Evolutionary conservation across 805 yeast species (phyloP).

Genomic region (Saccharomycopsis lassenensis): DNA sequence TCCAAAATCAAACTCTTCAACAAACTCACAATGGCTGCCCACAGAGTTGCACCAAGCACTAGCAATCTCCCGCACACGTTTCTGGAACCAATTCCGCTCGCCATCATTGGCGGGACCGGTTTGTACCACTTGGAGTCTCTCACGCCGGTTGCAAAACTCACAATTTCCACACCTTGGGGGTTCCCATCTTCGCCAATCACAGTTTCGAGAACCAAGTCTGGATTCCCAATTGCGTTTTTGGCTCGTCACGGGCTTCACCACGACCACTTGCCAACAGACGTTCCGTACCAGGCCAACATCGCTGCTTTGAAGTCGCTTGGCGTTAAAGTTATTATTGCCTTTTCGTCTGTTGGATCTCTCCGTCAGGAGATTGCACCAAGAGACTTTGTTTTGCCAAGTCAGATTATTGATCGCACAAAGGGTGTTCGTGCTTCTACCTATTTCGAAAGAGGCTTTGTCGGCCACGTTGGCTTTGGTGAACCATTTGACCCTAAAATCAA

Average conservation of each 20-base stretch:
- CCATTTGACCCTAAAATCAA: slow-evolving; percentile 79
- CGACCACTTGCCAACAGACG: slow-evolving; percentile 82
- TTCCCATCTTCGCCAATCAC: slow-evolving; percentile 90
- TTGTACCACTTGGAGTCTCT: slow-evolving; percentile 75
- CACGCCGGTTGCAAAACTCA: slow-evolving; percentile 74
- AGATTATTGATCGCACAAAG: slow-evolving; percentile 93
- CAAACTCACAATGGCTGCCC: too few relatives aligned
- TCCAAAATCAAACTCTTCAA: slow-evolving; percentile 1
- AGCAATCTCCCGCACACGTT: slow-evolving; percentile 39
- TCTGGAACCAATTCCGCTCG: slow-evolving; percentile 62
- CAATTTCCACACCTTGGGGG: slow-evolving; percentile 95
- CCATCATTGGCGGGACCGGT: slow-evolving; percentile 98
- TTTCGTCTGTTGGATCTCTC: slow-evolving; percentile 92
- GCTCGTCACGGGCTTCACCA: slow-evolving; percentile 93
- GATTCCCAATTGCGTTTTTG: slow-evolving; percentile 83
- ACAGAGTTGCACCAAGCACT: not conserved
- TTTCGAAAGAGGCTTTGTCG: slow-evolving; percentile 88
- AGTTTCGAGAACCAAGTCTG: slow-evolving; percentile 63
- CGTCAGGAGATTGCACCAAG: slow-evolving; percentile 85
- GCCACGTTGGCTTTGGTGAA: slow-evolving; percentile 95
- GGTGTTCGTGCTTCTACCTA: slow-evolving; percentile 86
- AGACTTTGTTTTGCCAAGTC: slow-evolving; percentile 94
- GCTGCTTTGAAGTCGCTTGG: slow-evolving; percentile 89
- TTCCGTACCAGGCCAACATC: slow-evolving; percentile 88
- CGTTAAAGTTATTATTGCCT: slow-evolving; percentile 80